Percentiles rank a stretch among this genome's conserved stretches.
Evolutionary conservation across 2,329 filamentous ascomycete species (phyloP).

Genomic region (Proliferodiscus dingleyae): DNA sequence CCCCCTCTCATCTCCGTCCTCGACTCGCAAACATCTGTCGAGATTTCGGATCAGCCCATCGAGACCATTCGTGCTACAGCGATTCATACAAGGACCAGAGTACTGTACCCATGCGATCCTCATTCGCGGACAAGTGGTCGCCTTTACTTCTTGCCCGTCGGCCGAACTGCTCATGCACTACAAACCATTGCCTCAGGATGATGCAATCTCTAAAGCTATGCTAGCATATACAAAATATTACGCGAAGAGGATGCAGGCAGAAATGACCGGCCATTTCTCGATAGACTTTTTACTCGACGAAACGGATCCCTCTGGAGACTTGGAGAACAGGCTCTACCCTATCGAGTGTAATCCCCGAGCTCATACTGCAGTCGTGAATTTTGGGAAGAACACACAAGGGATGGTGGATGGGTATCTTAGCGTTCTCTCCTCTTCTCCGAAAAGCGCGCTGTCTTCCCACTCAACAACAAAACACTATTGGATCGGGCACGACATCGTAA

Average conservation of each 20-base stretch:
- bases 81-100: conserved; percentile 59
- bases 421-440: conserved; percentile 31
- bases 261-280: conserved; percentile 65
- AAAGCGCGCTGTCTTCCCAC: not conserved
- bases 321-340: conserved; percentile 43
- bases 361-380: conserved; percentile 62
- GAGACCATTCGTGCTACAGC: conserved; percentile 62
- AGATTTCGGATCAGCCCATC: conserved; percentile 36
- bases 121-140: conserved; percentile 57
- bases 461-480: conserved; percentile 49
- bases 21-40: conserved; percentile 53
- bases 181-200: conserved; percentile 49
- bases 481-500: conserved; percentile 61
- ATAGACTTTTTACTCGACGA: conserved; percentile 61
- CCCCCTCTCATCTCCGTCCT: conserved; percentile 45
- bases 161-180: conserved; percentile 63
- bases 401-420: conserved; percentile 48
- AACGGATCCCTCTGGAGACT: conserved; percentile 30
- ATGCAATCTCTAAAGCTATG: conserved; percentile 54
- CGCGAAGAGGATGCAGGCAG: conserved; percentile 42
- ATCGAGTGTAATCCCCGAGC: conserved; percentile 69
- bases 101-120: conserved; percentile 69
- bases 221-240: conserved; percentile 59
- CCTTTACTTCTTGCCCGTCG: conserved; percentile 63
- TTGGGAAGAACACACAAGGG: conserved; percentile 41